Percentiles rank a stretch among this genome's conserved stretches.
phyloP scores from a whole-genome alignment of 116 monocot genomes.

The Iris pallida region DNA sequence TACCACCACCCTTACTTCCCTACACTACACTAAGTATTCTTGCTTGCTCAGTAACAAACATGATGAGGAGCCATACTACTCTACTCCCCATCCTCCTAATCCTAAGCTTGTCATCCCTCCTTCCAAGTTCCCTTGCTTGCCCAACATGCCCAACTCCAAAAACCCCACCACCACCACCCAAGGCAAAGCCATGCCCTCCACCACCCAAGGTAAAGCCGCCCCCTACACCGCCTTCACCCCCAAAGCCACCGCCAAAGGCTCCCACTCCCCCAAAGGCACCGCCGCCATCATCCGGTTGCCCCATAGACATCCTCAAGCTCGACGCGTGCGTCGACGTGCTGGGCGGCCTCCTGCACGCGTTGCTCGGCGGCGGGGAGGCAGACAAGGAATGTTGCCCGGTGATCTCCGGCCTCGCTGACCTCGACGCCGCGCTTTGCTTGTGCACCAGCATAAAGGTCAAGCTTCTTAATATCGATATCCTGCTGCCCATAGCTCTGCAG shows the following conservation, averaged over 20 bases:
- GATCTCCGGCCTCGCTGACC: slow-evolving; percentile 18
- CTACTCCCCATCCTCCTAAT: not conserved
- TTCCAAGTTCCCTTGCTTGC: not conserved
- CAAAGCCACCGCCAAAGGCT: too few relatives aligned
- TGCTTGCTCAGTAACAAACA: too few relatives aligned
- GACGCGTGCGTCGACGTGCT: slow-evolving; percentile 9
- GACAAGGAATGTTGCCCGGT: slow-evolving; percentile 8
- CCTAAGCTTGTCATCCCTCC: not conserved
- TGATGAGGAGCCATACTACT: not conserved
- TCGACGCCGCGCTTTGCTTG: slow-evolving; percentile 44
- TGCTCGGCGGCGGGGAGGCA: slow-evolving; percentile 2
- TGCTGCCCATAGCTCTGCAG: slow-evolving; percentile 20
- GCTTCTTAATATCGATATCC: slow-evolving; percentile 27
- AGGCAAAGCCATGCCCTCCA: too few relatives aligned
- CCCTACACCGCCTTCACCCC: too few relatives aligned
- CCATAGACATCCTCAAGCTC: slow-evolving; percentile 2
- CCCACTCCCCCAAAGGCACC: too few relatives aligned
- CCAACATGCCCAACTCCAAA: slow-evolving; percentile 5
- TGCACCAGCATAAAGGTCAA: slow-evolving; percentile 38
- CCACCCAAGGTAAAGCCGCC: not conserved
- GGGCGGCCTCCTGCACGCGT: slow-evolving; percentile 4
- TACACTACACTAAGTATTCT: too few relatives aligned
- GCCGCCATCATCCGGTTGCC: slow-evolving; percentile 3
- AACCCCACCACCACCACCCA: not conserved
- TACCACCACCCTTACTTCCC: too few relatives aligned